Percentiles rank a stretch among this genome's conserved stretches.
These are phyloP conservation scores for Pseudonitzschia pungens DNA, from an alignment of 108 stramenopile genomes.

Conservation along the genomic window DNA sequence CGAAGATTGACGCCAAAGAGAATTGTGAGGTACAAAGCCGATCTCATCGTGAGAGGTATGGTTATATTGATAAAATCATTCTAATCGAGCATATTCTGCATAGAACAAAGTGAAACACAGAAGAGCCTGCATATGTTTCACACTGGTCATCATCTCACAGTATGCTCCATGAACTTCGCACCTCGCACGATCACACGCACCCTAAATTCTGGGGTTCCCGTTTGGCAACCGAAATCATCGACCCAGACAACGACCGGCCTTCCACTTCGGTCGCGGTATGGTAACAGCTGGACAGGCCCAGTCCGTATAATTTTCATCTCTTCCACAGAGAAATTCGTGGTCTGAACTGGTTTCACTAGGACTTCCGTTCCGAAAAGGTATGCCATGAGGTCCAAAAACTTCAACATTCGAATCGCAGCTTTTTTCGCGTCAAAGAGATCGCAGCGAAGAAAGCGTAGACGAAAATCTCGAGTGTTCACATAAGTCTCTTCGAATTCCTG, in stretches of 20 bases:
- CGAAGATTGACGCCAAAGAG: too few species aligned
- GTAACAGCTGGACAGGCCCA: slow-evolving; percentile 1
- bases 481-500: slow-evolving; percentile 18
- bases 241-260: slow-evolving; percentile 2
- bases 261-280: slow-evolving; percentile 10
- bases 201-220: not conserved
- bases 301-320: slow-evolving; percentile 1
- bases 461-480: slow-evolving; percentile 22
- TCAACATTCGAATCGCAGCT: slow-evolving; percentile 24
- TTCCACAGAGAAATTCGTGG: not conserved
- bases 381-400: slow-evolving; percentile 20
- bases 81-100: too few species aligned
- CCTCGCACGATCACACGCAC: not conserved
- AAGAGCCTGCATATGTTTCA: too few species aligned
- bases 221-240: not conserved
- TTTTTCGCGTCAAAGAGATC: slow-evolving; percentile 21
- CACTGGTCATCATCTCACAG: too few species aligned
- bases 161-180: too few species aligned
- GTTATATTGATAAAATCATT: too few species aligned
- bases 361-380: slow-evolving; percentile 22
- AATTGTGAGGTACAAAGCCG: too few species aligned
- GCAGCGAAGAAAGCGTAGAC: slow-evolving; percentile 34
- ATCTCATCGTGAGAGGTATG: too few species aligned
- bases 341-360: not conserved
- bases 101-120: too few species aligned